Conservation (phyloP, 2,329 filamentous ascomycete genomes). For the Clonostachys chloroleuca region DNA sequence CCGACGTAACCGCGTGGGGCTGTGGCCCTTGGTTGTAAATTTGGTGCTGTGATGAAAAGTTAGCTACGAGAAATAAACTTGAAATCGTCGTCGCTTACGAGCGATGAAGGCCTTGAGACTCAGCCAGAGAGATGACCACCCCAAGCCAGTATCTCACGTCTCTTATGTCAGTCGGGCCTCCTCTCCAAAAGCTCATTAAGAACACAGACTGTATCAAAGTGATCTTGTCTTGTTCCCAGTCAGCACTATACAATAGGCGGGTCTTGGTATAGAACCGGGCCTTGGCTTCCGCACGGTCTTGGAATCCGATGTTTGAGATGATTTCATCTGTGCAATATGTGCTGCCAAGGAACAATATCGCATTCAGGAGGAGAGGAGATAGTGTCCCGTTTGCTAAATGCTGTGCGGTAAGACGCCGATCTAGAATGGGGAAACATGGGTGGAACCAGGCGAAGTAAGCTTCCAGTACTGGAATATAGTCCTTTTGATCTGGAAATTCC, state of each 20-base stretch:
- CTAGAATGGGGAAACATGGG: constrained; percentile 49
- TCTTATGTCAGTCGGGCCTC: constrained; percentile 39
- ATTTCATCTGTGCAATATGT: constrained; percentile 44
- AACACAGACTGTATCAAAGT: constrained; percentile 46
- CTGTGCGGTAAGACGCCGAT: constrained; percentile 34
- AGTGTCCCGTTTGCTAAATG: constrained; percentile 31
- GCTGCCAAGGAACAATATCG: constrained; percentile 49
- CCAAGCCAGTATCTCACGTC: constrained; percentile 46
- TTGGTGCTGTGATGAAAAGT: constrained; percentile 9
- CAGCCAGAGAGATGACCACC: constrained; percentile 43
- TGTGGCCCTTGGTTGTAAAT: constrained; percentile 13
- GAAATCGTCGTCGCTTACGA: constrained; percentile 12
- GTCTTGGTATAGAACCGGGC: constrained; percentile 43
- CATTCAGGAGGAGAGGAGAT: constrained; percentile 44
- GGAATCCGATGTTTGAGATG: constrained; percentile 37
- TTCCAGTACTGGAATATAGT: constrained; percentile 35
- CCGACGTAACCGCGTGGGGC: constrained; percentile 27
- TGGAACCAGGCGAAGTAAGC: constrained; percentile 55
- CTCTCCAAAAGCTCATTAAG: constrained; percentile 51
- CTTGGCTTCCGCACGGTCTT: constrained; percentile 43
- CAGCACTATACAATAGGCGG: constrained; percentile 46
- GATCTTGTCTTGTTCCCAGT: constrained; percentile 45
- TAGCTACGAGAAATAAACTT: no score
- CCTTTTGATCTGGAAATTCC: constrained; percentile 34
- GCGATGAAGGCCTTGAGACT: constrained; percentile 41